Base-by-base conservation (phyloP, 2,329 filamentous ascomycete species). In the Amylocarpus encephaloides region DNA sequence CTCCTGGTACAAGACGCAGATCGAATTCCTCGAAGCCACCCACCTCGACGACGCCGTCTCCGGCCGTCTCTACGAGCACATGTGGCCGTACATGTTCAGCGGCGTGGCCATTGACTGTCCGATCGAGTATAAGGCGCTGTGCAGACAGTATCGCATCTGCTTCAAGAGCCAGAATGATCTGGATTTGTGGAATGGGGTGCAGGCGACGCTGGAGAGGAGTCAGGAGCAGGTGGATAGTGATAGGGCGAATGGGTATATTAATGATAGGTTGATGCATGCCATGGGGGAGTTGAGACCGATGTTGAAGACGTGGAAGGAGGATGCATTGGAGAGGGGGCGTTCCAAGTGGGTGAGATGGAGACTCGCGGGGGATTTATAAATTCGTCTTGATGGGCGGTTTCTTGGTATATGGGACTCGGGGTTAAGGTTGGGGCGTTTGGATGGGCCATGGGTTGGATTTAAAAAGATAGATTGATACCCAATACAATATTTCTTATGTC, bases 41-140 rank as follows among this genome's bases (percentile, higher is more conserved):
- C 64, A 72, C 5, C 63, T 79, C 42, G 68, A 68, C 9, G 78
- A 82, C 59, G 70, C 71, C 12, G 63, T 74, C 26, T 78, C 74
- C 16, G 80, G 80, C 2, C 69, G 80, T 18, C 72, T 83, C 4
- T 73, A 83, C 61, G 81, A 85, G 60, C 83, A 81, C 57, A 66
- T 80, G 30, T 85, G 80, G 80, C 81, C 85, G 40, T 59, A 44
- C 29, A 22, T 59, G 26, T 57, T 56, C 29, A 33, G 39, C 12
- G 39, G 39, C 11, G 49, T 51, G n/a, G 48, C 48, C 2, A 35
- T 51, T 11, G 54, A 54, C 39, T 59, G 56, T 51, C 54, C 51
- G 9, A 15, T 38, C n/a, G 54, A 55, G 26, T 50, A 45, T 13
- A 44, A 49, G 39, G 46, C 51, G 13, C 19, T 52, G 13, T 58